phyloP scores from a whole-genome alignment of 2,329 filamentous ascomycete species.

The Aureobasidium subglaciale region DNA sequence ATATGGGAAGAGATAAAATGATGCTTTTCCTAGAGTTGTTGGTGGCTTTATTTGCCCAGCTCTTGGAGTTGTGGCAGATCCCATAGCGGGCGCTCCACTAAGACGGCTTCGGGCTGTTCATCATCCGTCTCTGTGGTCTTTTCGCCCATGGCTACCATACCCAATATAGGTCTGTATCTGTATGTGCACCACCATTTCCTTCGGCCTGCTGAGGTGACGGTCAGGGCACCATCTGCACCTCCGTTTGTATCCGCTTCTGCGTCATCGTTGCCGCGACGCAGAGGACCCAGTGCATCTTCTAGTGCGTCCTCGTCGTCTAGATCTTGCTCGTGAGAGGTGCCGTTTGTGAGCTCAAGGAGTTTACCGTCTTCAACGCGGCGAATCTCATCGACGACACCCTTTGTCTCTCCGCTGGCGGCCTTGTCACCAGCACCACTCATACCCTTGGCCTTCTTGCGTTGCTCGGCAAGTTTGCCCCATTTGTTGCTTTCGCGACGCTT shows the following conservation, averaged over 20 bases:
- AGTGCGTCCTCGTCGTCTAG: constrained; percentile 34
- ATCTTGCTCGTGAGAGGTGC: constrained; percentile 31
- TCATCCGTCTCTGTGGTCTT: constrained; percentile 38
- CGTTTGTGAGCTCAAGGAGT: constrained; percentile 17
- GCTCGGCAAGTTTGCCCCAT: constrained; percentile 19
- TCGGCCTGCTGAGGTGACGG: constrained; percentile 22
- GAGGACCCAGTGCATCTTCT: constrained; percentile 32
- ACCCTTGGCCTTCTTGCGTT: constrained; percentile 36
- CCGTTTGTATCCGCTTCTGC: constrained; percentile 19
- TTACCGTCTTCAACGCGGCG: constrained; percentile 26
- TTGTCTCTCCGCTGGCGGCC: constrained; percentile 32
- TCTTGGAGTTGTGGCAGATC: constrained; percentile 17
- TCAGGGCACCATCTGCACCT: constrained; percentile 22
- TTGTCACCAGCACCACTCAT: constrained; percentile 52
- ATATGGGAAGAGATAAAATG: not conserved
- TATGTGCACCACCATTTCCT: constrained; percentile 68
- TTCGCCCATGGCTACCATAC: constrained; percentile 52
- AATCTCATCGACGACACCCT: constrained; percentile 27
- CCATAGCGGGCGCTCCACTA: constrained; percentile 68
- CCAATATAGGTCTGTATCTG: constrained; percentile 91
- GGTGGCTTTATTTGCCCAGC: constrained; percentile 1
- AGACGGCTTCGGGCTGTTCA: constrained; percentile 64
- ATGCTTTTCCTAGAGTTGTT: not conserved
- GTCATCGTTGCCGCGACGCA: constrained; percentile 31
- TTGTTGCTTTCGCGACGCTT: constrained; percentile 29